These are phyloP conservation scores for Serendipita sp. DNA, from an alignment of 768 basidiomycete genomes.

Conservation along the genomic window DNA sequence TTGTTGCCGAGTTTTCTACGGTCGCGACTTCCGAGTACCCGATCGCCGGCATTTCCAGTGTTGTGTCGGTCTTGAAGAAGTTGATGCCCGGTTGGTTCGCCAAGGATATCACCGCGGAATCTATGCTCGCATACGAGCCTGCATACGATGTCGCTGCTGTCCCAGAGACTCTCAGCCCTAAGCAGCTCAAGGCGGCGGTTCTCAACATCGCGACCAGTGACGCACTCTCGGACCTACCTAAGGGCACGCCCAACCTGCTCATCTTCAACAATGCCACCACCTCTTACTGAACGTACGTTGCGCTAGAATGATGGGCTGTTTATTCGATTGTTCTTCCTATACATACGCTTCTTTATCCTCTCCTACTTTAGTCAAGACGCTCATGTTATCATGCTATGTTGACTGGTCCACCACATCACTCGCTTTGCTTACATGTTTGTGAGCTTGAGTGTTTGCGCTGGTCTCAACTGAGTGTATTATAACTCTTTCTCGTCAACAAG, in stretches of 20 bases:
- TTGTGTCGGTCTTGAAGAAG: slow-evolving; percentile 39
- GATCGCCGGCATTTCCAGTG: slow-evolving; percentile 22
- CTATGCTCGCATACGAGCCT: slow-evolving; percentile 8
- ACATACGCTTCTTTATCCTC: not conserved
- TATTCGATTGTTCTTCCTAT: no score
- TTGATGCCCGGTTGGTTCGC: slow-evolving; percentile 43
- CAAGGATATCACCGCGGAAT: slow-evolving; percentile 31
- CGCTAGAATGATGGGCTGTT: no score
- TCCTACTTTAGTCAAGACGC: not conserved
- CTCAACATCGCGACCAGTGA: slow-evolving; percentile 39
- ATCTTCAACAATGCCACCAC: slow-evolving; percentile 66
- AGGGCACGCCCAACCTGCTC: slow-evolving; percentile 48
- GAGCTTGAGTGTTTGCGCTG: no score
- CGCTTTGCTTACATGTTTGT: no score
- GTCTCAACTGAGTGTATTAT: no score
- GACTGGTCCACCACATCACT: no score
- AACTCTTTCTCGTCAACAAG: no score
- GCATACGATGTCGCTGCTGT: slow-evolving; percentile 2
- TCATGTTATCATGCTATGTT: not conserved
- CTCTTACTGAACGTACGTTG: not conserved
- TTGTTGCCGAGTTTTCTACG: slow-evolving; percentile 14
- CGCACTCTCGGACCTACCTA: slow-evolving; percentile 31
- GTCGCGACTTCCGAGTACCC: slow-evolving; percentile 12
- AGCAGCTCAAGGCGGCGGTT: slow-evolving; percentile 62
- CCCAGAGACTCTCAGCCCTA: slow-evolving; percentile 33